These are phyloP conservation scores for Gastrodia elata DNA, from an alignment of 106 monocot genomes.

Conservation along the genomic window DNA sequence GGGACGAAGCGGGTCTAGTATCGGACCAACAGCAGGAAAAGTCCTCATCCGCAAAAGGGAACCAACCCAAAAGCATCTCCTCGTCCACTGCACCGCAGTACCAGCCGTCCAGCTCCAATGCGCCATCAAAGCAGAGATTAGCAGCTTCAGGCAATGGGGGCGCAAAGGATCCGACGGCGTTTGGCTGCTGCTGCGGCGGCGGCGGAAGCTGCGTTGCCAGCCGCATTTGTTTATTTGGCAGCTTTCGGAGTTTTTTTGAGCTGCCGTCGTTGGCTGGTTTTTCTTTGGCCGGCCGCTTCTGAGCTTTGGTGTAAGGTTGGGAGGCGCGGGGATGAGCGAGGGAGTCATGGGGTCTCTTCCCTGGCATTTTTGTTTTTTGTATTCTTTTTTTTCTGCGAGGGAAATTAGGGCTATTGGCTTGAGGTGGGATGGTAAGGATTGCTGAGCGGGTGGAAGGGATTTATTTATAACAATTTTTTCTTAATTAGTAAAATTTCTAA, in stretches of 20 bases:
- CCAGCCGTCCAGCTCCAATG: slow-evolving; percentile 12
- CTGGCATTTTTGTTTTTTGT: neutral
- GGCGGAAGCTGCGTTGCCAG: neutral
- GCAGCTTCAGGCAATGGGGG: neutral
- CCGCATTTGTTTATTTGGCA: neutral
- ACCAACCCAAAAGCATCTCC: slow-evolving; percentile 36
- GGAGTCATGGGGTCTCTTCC: neutral
- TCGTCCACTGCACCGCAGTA: slow-evolving; percentile 24
- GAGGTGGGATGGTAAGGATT: no score
- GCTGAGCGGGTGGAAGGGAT: no score
- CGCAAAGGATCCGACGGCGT: neutral
- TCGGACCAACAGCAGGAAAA: slow-evolving; percentile 12
- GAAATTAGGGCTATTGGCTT: no score
- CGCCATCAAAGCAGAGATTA: neutral
- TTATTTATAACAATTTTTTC: no score
- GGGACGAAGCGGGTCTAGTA: slow-evolving; percentile 2
- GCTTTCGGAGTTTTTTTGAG: neutral
- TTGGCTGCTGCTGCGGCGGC: neutral
- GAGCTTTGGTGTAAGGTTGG: neutral
- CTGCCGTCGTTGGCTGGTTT: neutral
- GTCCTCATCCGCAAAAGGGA: slow-evolving; percentile 31
- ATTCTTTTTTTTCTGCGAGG: no score
- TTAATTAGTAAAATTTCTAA: no score
- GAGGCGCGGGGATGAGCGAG: neutral
- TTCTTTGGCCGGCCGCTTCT: neutral